A percentile compares a stretch with the other conserved stretches of the same genome.
These are phyloP conservation scores for Buddleja alternifolia DNA, from an alignment of 257 asterid species.

Conservation along the genomic window DNA sequence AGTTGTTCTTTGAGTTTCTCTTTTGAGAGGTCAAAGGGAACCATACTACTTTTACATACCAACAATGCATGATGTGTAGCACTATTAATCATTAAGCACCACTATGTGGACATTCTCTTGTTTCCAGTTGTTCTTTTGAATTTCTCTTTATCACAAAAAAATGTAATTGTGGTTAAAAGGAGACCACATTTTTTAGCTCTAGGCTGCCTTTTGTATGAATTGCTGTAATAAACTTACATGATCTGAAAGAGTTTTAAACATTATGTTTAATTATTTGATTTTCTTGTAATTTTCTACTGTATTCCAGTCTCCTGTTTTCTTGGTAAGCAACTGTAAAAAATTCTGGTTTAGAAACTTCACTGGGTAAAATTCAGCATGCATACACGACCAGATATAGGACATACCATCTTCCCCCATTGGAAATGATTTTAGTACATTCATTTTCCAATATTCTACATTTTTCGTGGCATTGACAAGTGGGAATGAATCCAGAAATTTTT, in stretches of 20 bases:
- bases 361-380: not conserved
- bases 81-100: too few relatives aligned
- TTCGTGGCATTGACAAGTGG: too few relatives aligned
- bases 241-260: conserved; percentile 6
- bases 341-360: not conserved
- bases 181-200: not conserved
- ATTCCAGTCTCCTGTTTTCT: not conserved
- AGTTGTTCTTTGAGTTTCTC: too few relatives aligned
- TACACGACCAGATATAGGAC: not conserved
- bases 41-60: too few relatives aligned
- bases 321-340: not conserved
- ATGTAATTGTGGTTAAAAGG: conserved; percentile 1
- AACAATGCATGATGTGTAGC: too few relatives aligned
- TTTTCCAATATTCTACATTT: too few relatives aligned
- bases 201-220: not conserved
- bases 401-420: not conserved
- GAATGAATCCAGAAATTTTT: too few relatives aligned
- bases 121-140: not conserved
- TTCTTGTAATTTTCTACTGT: not conserved
- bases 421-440: too few relatives aligned
- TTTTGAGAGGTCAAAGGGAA: too few relatives aligned
- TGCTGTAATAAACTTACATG: conserved; percentile 12
- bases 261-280: not conserved
- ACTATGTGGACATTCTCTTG: too few relatives aligned
- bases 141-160: not conserved